phyloP scores from a whole-genome alignment of 352 stramenopile genomes.

The Phytopythium oedochilum region DNA sequence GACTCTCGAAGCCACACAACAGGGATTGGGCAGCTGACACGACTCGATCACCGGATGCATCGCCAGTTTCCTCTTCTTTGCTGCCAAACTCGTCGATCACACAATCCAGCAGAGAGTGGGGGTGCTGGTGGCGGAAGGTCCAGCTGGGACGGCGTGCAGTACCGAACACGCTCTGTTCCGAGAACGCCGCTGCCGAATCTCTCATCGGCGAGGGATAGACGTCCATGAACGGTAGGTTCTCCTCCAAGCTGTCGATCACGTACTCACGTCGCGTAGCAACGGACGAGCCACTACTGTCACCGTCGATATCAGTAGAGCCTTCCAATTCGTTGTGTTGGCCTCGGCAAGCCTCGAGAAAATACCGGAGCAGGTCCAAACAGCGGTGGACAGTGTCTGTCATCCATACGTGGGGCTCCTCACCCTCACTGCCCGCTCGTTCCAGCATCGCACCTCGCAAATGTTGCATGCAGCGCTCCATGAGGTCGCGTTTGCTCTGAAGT shows the following conservation, averaged over 20 bases:
- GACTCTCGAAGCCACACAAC: neutral
- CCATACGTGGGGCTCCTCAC: neutral
- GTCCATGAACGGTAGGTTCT: constrained; percentile 46
- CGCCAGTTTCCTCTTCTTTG: constrained; percentile 2
- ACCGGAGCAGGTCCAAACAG: constrained; percentile 63
- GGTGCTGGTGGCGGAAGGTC: constrained; percentile 51
- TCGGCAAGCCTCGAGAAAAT: constrained; percentile 56
- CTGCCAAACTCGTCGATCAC: constrained; percentile 47
- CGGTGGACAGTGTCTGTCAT: constrained; percentile 28
- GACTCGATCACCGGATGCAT: too few relatives aligned
- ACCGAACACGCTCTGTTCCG: constrained; percentile 8
- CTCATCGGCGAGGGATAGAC: constrained; percentile 72
- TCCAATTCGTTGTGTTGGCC: neutral
- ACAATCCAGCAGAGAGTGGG: constrained; percentile 40
- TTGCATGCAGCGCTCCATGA: constrained; percentile 59
- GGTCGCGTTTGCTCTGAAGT: constrained; percentile 31
- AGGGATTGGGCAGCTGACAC: neutral
- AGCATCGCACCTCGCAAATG: constrained; percentile 30
- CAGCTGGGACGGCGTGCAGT: constrained; percentile 48
- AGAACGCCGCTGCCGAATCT: constrained; percentile 1
- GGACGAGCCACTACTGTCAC: neutral
- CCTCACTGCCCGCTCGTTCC: constrained; percentile 1
- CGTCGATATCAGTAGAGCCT: neutral
- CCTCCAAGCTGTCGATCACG: constrained; percentile 48
- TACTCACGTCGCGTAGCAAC: constrained; percentile 3